Base-by-base conservation (phyloP, 257 asterid genomes). In the Solanum bulbocastanum region DNA sequence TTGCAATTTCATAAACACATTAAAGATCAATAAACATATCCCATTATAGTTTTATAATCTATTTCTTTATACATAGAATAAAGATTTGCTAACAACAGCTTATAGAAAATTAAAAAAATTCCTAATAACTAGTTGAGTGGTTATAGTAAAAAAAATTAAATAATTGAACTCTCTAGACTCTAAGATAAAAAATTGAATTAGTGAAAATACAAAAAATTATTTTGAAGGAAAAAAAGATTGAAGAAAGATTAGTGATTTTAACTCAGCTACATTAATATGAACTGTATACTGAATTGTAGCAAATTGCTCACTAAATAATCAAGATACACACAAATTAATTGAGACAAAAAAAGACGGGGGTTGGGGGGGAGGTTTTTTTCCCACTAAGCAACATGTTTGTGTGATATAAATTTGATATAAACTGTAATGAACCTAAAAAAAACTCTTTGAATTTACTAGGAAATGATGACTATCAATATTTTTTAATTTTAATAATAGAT, bases 291-390 rank as follows among this genome's bases (percentile, higher is more conserved):
- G 22, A 8, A 16, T 33, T 33, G 0, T 33, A 16, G 0, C 0
- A 33, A 69, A 35, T 10, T 73, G 0, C 2, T 73, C 16, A 2
- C 20, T 36, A 10, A 71, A 35, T 20, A 35, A 10, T 36, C 49
- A 73, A 73, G 2, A 20, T 36, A 36, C 4, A 2, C 9, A 5
- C 5, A 22, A 20, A 18, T 5, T 72, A 33, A 56, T 56, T 56
- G 4, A 0, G 0, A 15, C 12, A 5, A 15, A 1, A 30, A 30
- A 30, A 30, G 1, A 30, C 1, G 30, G 30, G 30, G 30, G 30
- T 30, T 1, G 30, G 0, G 44, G 44, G 0, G 22, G 6, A 8
- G 60, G 0, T 2, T 3, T 10, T 10, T 10, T 13, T 49, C 2
- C 9, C 23, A 15, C 23, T 16, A 52, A 52, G 9, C 60, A 52